Conservation (phyloP, 73 alveolate species). For the Paraurostyla sp. region DNA sequence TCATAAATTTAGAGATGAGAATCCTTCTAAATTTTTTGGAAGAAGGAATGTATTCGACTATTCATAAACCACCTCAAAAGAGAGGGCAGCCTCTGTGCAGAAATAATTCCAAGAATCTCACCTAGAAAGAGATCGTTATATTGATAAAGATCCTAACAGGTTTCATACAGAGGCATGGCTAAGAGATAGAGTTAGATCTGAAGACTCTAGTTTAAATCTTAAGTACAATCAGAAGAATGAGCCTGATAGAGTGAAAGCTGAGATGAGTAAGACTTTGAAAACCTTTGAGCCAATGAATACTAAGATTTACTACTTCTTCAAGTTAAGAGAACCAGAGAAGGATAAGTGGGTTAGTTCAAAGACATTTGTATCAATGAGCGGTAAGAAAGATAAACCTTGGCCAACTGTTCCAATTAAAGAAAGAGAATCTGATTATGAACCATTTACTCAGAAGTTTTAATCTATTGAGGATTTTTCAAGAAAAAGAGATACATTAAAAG, state of each 20-base stretch:
- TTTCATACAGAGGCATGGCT: neutral
- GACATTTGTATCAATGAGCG: neutral
- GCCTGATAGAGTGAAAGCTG: neutral
- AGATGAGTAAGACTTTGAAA: neutral
- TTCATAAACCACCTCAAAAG: neutral
- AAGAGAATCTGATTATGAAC: neutral
- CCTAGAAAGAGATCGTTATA: neutral
- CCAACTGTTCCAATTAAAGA: neutral
- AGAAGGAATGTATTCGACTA: neutral
- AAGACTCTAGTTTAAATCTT: neutral
- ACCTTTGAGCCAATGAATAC: neutral
- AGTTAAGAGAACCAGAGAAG: neutral
- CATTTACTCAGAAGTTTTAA: neutral
- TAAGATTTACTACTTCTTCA: neutral
- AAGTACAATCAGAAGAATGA: neutral
- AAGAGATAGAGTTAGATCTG: neutral
- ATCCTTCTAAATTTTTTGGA: neutral
- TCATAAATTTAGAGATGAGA: neutral
- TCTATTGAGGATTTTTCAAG: neutral
- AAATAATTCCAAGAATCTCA: neutral
- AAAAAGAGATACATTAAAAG: neutral
- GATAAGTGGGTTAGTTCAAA: neutral
- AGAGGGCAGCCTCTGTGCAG: neutral
- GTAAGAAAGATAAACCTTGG: neutral
- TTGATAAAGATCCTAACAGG: neutral